Conservation (phyloP, 352 stramenopile genomes). For the Phytophthora aleatoria region DNA sequence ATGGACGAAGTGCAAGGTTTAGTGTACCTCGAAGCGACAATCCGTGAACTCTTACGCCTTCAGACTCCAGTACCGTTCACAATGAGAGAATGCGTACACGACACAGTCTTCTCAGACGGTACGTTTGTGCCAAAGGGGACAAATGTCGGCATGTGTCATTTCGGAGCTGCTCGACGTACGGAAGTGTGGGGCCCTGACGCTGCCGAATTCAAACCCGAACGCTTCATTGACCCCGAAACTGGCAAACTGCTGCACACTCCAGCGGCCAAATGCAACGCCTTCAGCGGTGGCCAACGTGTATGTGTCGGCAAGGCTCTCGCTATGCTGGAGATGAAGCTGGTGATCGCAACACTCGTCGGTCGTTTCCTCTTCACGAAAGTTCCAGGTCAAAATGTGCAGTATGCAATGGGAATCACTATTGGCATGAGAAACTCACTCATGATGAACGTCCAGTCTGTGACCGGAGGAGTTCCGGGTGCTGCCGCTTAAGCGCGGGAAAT, state of each 20-base stretch:
- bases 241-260: conserved; percentile 44
- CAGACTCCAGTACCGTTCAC: conserved; percentile 51
- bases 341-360: conserved; percentile 50
- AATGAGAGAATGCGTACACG: conserved; percentile 39
- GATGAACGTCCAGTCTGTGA: conserved; percentile 30
- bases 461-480: conserved; percentile 3
- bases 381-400: conserved; percentile 35
- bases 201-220: conserved; percentile 31
- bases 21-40: conserved; percentile 61
- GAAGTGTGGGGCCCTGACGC: conserved; percentile 72
- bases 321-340: conserved; percentile 78
- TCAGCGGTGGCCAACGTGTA: conserved; percentile 65
- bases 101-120: conserved; percentile 66
- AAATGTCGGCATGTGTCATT: conserved; percentile 54
- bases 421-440: conserved; percentile 43
- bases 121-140: conserved; percentile 63
- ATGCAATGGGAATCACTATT: conserved; percentile 44
- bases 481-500: conserved; percentile 11
- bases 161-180: conserved; percentile 49
- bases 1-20: conserved; percentile 57
- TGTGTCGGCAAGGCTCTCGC: conserved; percentile 71
- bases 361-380: conserved; percentile 50
- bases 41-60: conserved; percentile 68
- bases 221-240: conserved; percentile 53
- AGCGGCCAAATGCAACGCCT: conserved; percentile 69